phyloP scores from a whole-genome alignment of 768 basidiomycete species.

The Tulasnella sp. region DNA sequence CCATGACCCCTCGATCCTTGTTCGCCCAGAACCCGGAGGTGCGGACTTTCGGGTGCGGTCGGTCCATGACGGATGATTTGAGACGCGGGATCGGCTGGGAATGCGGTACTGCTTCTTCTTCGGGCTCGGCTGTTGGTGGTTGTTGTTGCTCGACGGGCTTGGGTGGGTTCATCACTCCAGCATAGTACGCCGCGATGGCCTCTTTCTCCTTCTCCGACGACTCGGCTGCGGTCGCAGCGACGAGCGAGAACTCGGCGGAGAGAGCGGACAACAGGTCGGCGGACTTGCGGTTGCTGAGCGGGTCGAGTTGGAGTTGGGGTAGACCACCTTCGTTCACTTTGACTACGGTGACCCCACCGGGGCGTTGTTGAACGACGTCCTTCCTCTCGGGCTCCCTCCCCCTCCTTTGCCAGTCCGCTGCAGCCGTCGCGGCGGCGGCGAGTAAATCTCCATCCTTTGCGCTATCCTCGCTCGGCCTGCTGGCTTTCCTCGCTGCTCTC shows the following conservation, averaged over 20 bases:
- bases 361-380: background rate
- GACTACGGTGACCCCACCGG: background rate
- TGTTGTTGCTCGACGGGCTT: background rate
- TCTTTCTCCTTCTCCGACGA: background rate
- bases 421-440: background rate
- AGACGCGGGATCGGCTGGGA: background rate
- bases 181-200: background rate
- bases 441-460: background rate
- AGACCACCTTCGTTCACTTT: background rate
- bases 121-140: background rate
- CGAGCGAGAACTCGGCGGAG: background rate
- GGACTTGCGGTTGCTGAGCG: background rate
- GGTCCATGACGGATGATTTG: background rate
- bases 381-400: background rate
- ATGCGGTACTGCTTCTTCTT: background rate
- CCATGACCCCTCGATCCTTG: background rate
- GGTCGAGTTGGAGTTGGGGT: background rate
- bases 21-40: slow-evolving; percentile 7
- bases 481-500: background rate
- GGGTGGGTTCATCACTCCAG: background rate
- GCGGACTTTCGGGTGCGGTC: slow-evolving; percentile 1
- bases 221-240: background rate
- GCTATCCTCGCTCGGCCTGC: background rate
- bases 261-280: background rate
- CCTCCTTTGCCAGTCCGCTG: background rate